These are phyloP conservation scores for Fraxinus baroniana DNA, from an alignment of 305 asterid species.

Conservation along the genomic window DNA sequence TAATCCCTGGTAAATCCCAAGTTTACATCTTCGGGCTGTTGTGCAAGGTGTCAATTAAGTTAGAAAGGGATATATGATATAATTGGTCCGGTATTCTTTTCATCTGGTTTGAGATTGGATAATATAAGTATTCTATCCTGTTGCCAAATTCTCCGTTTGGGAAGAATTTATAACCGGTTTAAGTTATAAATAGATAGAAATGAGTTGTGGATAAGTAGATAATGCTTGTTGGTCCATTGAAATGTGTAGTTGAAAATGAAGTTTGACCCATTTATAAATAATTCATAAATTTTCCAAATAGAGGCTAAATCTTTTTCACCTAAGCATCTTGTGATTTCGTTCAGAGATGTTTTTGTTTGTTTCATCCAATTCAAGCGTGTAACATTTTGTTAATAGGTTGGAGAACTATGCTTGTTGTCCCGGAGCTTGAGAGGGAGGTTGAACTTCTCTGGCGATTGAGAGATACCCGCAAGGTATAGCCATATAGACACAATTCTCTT, in stretches of 20 bases:
- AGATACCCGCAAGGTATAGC: constrained; percentile 75
- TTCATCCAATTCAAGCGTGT: background rate
- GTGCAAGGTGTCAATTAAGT: constrained; percentile 7
- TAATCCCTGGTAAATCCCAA: background rate
- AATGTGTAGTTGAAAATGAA: background rate
- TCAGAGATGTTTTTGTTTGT: background rate
- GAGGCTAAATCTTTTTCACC: too few species aligned
- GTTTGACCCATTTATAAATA: background rate
- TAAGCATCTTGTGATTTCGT: background rate
- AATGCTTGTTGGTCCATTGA: background rate
- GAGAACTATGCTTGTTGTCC: constrained; percentile 99
- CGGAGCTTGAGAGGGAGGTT: constrained; percentile 97
- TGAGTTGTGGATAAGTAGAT: too few species aligned
- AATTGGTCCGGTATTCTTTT: background rate
- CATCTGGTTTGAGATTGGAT: constrained; percentile 19
- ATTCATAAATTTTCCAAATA: background rate
- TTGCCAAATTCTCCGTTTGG: background rate
- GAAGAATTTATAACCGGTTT: background rate
- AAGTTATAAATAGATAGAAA: background rate
- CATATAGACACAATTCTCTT: background rate
- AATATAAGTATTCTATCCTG: constrained; percentile 13
- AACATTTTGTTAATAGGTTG: constrained; percentile 59
- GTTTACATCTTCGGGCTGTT: background rate
- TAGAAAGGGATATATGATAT: background rate
- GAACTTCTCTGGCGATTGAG: constrained; percentile 70